Percentiles rank a stretch among this genome's conserved stretches.
Evolutionary conservation across 305 asterid genomes (phyloP).

Genomic region (Salvia sclarea): DNA sequence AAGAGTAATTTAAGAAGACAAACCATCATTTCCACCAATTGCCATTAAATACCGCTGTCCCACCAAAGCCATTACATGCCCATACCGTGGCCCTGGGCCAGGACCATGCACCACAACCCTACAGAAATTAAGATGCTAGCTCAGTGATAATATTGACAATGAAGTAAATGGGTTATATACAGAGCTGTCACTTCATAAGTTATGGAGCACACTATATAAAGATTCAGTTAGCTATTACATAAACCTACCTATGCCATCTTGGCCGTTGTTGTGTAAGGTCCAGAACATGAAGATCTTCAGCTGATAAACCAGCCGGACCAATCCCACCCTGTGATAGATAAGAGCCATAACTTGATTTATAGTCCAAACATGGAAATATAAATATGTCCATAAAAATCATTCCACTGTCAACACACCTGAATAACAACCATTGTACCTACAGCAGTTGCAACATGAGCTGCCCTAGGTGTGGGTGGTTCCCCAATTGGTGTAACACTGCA

Average conservation of each 20-base stretch:
- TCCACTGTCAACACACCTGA: constrained; percentile 61
- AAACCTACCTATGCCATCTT: constrained; percentile 92
- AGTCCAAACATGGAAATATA: constrained; percentile 19
- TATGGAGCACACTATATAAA: constrained; percentile 21
- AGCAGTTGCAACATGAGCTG: constrained; percentile 98
- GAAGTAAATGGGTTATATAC: constrained; percentile 12
- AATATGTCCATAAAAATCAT: neutral
- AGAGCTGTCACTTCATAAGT: constrained; percentile 16
- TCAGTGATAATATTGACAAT: constrained; percentile 8
- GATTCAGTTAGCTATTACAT: constrained; percentile 3
- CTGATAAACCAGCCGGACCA: constrained; percentile 99
- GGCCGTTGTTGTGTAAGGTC: constrained; percentile 96
- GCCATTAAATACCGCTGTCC: constrained; percentile 99
- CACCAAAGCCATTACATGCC: constrained; percentile 99
- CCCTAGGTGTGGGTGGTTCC: constrained; percentile 99
- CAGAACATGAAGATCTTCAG: constrained; percentile 98
- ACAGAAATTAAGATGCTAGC: constrained; percentile 23
- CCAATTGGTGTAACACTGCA: constrained; percentile 92
- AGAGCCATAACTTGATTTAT: constrained; percentile 19
- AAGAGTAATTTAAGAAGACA: constrained; percentile 32
- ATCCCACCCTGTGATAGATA: constrained; percentile 78
- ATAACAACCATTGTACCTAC: constrained; percentile 99
- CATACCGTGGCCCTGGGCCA: constrained; percentile 99
- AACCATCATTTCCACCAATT: constrained; percentile 99
- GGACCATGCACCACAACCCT: constrained; percentile 99